Percentiles rank a stretch among this genome's conserved stretches.
These are phyloP conservation scores for Vitis rupestris DNA, from an alignment of 164 flowering plant species.

Conservation along the genomic window DNA sequence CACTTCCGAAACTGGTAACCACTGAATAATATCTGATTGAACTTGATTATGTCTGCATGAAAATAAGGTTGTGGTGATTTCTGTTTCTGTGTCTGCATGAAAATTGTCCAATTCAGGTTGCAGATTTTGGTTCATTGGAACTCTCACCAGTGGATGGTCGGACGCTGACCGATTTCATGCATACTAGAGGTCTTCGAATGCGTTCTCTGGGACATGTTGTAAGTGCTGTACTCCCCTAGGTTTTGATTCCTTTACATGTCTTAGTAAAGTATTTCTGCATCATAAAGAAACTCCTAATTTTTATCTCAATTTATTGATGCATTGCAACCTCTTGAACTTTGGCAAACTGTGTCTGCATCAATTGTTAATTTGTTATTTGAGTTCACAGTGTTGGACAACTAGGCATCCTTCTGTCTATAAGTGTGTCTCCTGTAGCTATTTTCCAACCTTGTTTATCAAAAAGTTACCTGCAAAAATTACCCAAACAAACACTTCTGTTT, in stretches of 20 bases:
- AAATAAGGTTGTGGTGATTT: slow-evolving; percentile 1
- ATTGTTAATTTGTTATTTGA: no score
- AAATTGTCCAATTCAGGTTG: slow-evolving; percentile 55
- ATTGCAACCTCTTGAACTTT: no score
- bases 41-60: slow-evolving; percentile 1
- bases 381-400: no score
- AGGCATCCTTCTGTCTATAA: no score
- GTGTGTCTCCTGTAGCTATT: no score
- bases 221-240: slow-evolving; percentile 27
- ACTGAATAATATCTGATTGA: background rate
- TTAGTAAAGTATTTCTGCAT: background rate
- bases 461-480: no score
- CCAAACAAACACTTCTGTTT: no score
- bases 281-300: background rate
- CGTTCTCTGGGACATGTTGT: slow-evolving; percentile 95
- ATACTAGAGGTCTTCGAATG: slow-evolving; percentile 98
- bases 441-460: no score
- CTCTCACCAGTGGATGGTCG: slow-evolving; percentile 99
- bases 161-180: slow-evolving; percentile 98
- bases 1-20: slow-evolving; percentile 92
- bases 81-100: slow-evolving; percentile 1
- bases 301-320: no score
- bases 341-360: no score
- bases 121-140: slow-evolving; percentile 98
- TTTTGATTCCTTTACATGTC: background rate